Evolutionary conservation across 1,284 basidiomycete genomes (phyloP), one percentile per base, ranked within the genome.

Genomic region (Lentinula novae-zelandiae): DNA sequence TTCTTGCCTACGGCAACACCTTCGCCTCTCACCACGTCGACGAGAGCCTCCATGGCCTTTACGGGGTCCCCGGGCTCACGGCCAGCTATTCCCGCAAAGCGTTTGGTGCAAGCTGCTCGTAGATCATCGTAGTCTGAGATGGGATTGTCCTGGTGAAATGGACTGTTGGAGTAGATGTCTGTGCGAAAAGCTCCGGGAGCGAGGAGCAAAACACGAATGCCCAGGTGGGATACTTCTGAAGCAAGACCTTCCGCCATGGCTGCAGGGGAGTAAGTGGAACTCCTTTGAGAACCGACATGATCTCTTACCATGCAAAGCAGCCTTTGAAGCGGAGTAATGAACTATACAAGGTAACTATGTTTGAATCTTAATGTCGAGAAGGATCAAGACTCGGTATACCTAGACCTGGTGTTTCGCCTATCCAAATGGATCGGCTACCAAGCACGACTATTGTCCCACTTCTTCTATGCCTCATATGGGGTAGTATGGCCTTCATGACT

Each of bases 121-220:
- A 67, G 39, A 12, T 33, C 51, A 34, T 70, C 67, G 58, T 74
- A 75, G 49, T 71, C 72, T 2, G 61, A 50, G 27, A 69, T 67
- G 5, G 51, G 50, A 31, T 66, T 67, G 13, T 53, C 62, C 5
- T 48, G 60, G 61, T 63, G 61, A 60, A 66, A 67, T 7, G 34
- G 54, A 56, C 54, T 56, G 22, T 54, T 60, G 13, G 40, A 17
- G 40, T 63, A 64, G 46, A 69, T 68, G 36, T 70, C 62, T 1
- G 74, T 75, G 22, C 69, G 64, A 64, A 74, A 71, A 15, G 67
- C 65, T 53, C 74, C 75, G 1, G 73, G 74, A 40, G 67, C 65
- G 54, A 74, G 68, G 57, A 72, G 67, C 10, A 73, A 65, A 3
- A 74, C 70, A 9, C 68, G 70, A 44, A 76, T 66, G 53, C 65